phyloP scores from a whole-genome alignment of 768 basidiomycete genomes.

The Amanita rimosa region DNA sequence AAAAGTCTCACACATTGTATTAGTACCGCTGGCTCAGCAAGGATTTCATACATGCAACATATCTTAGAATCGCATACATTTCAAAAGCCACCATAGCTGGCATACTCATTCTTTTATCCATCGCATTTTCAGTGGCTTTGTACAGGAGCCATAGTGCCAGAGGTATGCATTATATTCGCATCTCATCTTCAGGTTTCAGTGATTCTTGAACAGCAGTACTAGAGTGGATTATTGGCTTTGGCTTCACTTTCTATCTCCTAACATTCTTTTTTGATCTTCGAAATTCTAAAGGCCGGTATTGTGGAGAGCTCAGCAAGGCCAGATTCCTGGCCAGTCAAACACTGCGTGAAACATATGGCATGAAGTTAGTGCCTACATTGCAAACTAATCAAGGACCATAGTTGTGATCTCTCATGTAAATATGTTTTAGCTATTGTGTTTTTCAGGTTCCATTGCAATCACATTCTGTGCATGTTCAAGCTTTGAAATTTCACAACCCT shows the following conservation, averaged over 20 bases:
- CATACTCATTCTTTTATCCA: conserved; percentile 46
- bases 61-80: conserved; percentile 43
- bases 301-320: conserved; percentile 30
- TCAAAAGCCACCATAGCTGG: conserved; percentile 51
- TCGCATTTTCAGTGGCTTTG: conserved; percentile 49
- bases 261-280: conserved; percentile 68
- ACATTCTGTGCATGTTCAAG: too few species aligned
- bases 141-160: conserved; percentile 35
- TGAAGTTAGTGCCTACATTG: not conserved
- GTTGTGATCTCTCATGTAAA: not conserved
- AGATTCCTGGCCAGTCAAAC: conserved; percentile 12
- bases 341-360: conserved; percentile 4
- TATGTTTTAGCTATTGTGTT: too few species aligned
- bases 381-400: not conserved
- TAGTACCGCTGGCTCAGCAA: conserved; percentile 62
- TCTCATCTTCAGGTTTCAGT: not conserved
- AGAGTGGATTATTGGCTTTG: conserved; percentile 67
- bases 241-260: conserved; percentile 62
- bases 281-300: conserved; percentile 39
- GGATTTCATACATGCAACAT: conserved; percentile 32
- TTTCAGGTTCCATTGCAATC: too few species aligned
- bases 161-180: conserved; percentile 23
- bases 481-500: too few species aligned
- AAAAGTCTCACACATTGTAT: not conserved
- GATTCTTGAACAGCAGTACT: conserved; percentile 35